These are phyloP conservation scores for Trichopus zeylanicus DNA, from an alignment of 116 monocot genomes.

Conservation along the genomic window DNA sequence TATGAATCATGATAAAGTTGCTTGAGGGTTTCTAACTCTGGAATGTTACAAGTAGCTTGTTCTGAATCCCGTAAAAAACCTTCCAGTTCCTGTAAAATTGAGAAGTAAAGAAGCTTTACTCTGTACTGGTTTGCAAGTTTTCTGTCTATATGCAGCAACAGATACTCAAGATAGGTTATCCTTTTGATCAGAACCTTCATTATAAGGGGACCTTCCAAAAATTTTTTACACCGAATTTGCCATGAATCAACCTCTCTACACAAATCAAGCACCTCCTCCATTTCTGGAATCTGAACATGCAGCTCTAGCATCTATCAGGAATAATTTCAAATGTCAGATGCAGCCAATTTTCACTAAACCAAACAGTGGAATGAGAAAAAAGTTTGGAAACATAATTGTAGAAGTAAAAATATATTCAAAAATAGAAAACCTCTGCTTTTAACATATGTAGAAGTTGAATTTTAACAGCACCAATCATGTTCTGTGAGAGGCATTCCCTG, in stretches of 20 bases:
- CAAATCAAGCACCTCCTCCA: constrained; percentile 36
- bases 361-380: neutral
- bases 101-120: neutral
- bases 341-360: neutral
- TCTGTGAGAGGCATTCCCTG: constrained; percentile 22
- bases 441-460: constrained; percentile 38
- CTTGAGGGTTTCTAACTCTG: constrained; percentile 51
- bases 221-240: constrained; percentile 37
- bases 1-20: constrained; percentile 35
- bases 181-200: constrained; percentile 34
- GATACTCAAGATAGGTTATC: neutral
- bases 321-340: neutral
- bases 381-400: neutral
- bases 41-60: constrained; percentile 35
- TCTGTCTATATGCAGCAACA: neutral
- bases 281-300: constrained; percentile 51
- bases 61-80: constrained; percentile 30
- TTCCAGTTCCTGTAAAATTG: constrained; percentile 49
- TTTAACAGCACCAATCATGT: constrained; percentile 27
- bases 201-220: constrained; percentile 25
- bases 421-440: constrained; percentile 33
- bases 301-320: constrained; percentile 51
- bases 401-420: neutral
- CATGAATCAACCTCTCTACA: constrained; percentile 42
- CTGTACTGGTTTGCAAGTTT: neutral